phyloP scores from a whole-genome alignment of 306 rosid genomes.

The Comarum palustre region DNA sequence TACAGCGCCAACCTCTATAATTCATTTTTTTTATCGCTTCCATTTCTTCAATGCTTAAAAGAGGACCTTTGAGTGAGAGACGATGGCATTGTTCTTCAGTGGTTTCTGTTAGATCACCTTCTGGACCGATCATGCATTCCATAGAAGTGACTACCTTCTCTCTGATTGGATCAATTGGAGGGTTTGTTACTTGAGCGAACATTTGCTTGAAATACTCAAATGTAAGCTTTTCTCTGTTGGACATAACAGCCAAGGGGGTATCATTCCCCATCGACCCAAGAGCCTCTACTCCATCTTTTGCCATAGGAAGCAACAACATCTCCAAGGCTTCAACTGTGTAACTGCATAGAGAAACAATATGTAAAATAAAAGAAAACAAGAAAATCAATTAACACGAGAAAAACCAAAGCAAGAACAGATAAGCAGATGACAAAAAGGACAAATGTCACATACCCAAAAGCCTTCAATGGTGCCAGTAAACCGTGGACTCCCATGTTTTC shows the following conservation, averaged over 20 bases:
- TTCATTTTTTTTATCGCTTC: constrained; percentile 85
- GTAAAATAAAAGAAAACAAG: constrained; percentile 13
- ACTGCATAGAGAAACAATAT: constrained; percentile 43
- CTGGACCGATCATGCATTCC: constrained; percentile 98
- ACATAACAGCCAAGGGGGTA: constrained; percentile 93
- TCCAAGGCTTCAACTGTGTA: constrained; percentile 86
- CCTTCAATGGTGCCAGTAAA: constrained; percentile 75
- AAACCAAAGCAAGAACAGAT: not conserved
- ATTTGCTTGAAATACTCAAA: constrained; percentile 97
- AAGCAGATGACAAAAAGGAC: constrained; percentile 16
- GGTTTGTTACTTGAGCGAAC: constrained; percentile 99
- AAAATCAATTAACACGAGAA: not conserved
- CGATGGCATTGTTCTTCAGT: constrained; percentile 91
- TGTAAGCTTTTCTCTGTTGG: constrained; percentile 81
- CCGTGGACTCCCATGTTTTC: constrained; percentile 81
- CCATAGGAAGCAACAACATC: constrained; percentile 99
- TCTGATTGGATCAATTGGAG: constrained; percentile 95
- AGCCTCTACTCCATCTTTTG: constrained; percentile 89
- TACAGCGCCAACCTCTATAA: constrained; percentile 82
- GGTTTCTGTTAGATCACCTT: constrained; percentile 90
- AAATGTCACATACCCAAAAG: constrained; percentile 68
- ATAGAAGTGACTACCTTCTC: constrained; percentile 95
- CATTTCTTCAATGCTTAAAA: constrained; percentile 69
- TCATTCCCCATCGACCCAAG: constrained; percentile 99
- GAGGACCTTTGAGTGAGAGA: constrained; percentile 86